Percentiles rank a stretch among this genome's conserved stretches.
Conservation (phyloP, 2,329 filamentous ascomycete species). For the Colletotrichum sublineola region DNA sequence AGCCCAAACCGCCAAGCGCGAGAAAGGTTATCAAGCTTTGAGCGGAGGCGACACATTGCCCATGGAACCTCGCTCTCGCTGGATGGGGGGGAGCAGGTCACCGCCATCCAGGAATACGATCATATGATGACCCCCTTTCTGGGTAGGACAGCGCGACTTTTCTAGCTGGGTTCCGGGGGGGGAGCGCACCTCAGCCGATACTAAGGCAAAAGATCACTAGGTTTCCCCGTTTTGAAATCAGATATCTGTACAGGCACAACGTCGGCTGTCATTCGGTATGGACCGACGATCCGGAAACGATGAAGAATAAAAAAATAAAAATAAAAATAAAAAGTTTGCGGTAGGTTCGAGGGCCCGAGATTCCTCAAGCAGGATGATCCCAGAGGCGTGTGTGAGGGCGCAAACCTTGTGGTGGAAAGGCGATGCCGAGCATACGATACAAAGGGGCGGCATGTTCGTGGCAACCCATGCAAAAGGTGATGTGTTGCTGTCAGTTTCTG, state of each 20-base stretch:
- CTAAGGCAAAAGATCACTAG: not conserved
- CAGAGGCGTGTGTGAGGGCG: slow-evolving; percentile 10
- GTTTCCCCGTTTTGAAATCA: not conserved
- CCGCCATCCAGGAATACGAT: slow-evolving; percentile 11
- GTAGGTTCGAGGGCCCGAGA: slow-evolving; percentile 21
- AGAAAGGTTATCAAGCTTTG: slow-evolving; percentile 34
- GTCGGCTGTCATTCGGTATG: slow-evolving; percentile 34
- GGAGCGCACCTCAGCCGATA: slow-evolving; percentile 8
- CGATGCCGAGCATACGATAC: not conserved
- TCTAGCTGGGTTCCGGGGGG: slow-evolving; percentile 15
- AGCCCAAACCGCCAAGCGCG: slow-evolving; percentile 30
- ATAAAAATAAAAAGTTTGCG: slow-evolving; percentile 1
- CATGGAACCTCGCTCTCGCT: slow-evolving; percentile 10
- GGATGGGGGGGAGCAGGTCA: slow-evolving; percentile 9
- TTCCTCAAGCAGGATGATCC: slow-evolving; percentile 18
- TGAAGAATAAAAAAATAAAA: not conserved
- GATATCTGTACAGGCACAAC: slow-evolving; percentile 7
- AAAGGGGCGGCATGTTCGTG: slow-evolving; percentile 20
- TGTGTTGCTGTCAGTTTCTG: slow-evolving; percentile 5
- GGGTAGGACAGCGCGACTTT: slow-evolving; percentile 18
- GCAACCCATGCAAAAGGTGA: not conserved
- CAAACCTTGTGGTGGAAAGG: slow-evolving; percentile 16
- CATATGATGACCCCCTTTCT: slow-evolving; percentile 28
- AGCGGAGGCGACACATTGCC: slow-evolving; percentile 23
- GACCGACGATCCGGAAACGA: slow-evolving; percentile 24